Conservation (phyloP, 208 protist genomes). For the Trypanosoma platydactyli region DNA sequence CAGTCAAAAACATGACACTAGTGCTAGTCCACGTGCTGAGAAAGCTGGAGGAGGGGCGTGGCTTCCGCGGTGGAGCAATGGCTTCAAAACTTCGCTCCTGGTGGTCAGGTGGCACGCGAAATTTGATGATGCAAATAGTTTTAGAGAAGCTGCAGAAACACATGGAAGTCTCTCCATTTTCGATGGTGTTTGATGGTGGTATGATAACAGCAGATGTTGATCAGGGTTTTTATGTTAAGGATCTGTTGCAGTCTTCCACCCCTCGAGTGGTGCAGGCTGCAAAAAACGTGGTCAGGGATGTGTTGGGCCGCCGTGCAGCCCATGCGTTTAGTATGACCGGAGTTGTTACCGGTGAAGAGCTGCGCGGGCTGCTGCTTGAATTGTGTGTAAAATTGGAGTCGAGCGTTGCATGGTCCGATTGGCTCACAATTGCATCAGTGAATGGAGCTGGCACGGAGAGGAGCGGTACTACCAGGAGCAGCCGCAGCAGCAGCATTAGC, state of each 20-base stretch:
- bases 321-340: slow-evolving; percentile 48
- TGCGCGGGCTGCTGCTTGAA: slow-evolving; percentile 41
- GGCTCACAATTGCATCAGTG: slow-evolving; percentile 32
- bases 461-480: neutral
- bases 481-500: neutral
- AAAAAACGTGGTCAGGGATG: slow-evolving; percentile 33
- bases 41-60: slow-evolving; percentile 36
- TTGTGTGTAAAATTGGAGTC: slow-evolving; percentile 47
- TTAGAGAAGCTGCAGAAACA: slow-evolving; percentile 43
- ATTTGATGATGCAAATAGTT: slow-evolving; percentile 55
- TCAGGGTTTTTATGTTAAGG: slow-evolving; percentile 48
- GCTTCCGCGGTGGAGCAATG: slow-evolving; percentile 8
- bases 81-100: slow-evolving; percentile 52
- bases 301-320: slow-evolving; percentile 28
- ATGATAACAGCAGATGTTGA: slow-evolving; percentile 16
- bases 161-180: slow-evolving; percentile 51
- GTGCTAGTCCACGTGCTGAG: slow-evolving; percentile 68
- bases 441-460: too few species aligned
- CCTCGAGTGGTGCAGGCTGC: slow-evolving; percentile 48
- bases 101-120: slow-evolving; percentile 57
- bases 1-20: slow-evolving; percentile 65
- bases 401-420: slow-evolving; percentile 42
- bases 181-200: slow-evolving; percentile 42
- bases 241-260: slow-evolving; percentile 38
- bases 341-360: slow-evolving; percentile 33